These are phyloP conservation scores for Pythium periplocum DNA, from an alignment of 352 stramenopile species.

Conservation along the genomic window DNA sequence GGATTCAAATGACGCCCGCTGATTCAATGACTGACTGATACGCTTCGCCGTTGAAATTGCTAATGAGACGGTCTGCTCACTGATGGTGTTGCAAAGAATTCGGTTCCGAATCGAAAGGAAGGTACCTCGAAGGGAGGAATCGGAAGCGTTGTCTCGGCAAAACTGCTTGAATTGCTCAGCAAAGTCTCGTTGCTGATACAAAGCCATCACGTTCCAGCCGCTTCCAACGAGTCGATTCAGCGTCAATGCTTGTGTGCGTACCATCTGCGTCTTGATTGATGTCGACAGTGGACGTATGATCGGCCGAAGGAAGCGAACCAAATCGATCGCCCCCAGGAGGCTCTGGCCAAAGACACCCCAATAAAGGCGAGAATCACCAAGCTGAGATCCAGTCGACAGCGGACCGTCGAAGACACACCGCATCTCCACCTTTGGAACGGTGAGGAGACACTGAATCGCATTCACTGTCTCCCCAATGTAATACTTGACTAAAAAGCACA, in stretches of 20 bases:
- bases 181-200: conserved; percentile 61
- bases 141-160: conserved; percentile 36
- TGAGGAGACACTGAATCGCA: conserved; percentile 50
- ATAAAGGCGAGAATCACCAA: conserved; percentile 34
- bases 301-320: conserved; percentile 58
- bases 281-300: conserved; percentile 45
- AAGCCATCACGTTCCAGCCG: conserved; percentile 40
- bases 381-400: conserved; percentile 2
- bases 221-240: conserved; percentile 45
- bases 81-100: conserved; percentile 21
- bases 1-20: too few species aligned
- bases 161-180: conserved; percentile 45
- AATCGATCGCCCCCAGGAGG: conserved; percentile 54
- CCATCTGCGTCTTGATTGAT: conserved; percentile 42
- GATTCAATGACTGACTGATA: too few species aligned
- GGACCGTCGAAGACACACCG: conserved; percentile 44
- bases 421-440: conserved; percentile 41
- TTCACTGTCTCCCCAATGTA: conserved; percentile 37
- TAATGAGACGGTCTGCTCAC: background rate
- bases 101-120: conserved; percentile 48
- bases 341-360: conserved; percentile 73
- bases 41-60: too few species aligned
- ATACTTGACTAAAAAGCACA: conserved; percentile 71
- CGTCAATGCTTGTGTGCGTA: conserved; percentile 44
- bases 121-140: conserved; percentile 25